Evolutionary conservation across 768 basidiomycete genomes (phyloP), one percentile per base, ranked within the genome.

Genomic region (Lactarius indigo): DNA sequence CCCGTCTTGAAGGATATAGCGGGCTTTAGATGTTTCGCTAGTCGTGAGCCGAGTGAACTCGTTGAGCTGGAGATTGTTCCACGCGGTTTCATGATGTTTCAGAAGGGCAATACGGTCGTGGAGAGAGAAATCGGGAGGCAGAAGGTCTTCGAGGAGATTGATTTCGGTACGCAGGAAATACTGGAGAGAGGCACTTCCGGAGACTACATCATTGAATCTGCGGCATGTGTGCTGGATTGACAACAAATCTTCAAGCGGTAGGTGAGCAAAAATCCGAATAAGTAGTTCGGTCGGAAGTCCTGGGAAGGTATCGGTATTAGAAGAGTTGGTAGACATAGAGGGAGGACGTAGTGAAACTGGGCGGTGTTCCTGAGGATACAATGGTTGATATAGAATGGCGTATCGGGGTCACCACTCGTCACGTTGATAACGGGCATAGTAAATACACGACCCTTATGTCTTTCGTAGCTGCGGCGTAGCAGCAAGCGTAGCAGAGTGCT

Each of bases 221-320:
- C 37, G 52, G 47, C 61, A 62, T 12, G 61, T 55, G 50, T 20
- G 52, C 61, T 55, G 61, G 26, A 55, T 20, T 13, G 61, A 54
- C 26, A 41, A 39, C 28, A 62, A 20, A n/a, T 55, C 52, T n/a
- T 26, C 26, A 12, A 20, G 37, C 13, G 35, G 52, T 18, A 62
- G 52, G 37, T 41, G 20, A 39, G 37, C 17, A 26, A 55, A 41
- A n/a, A 62, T 62, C 4, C 15, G 33, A 28, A 37, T 41, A 17
- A 62, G 35, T n/a, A 62, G 12, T 41, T 62, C 61, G 10, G 50
- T 54, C 3, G 61, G 28, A 41, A 62, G 52, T 15, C 23, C 23
- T 7, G 6, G 50, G 50, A 17, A n/a, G 44, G 44, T 12, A 13
- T 50, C 23, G 47, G 44, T 12, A 13, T 50, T 12, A 23, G 47